phyloP scores from a whole-genome alignment of 1,284 basidiomycete genomes.

The Omphalotus olearius region DNA sequence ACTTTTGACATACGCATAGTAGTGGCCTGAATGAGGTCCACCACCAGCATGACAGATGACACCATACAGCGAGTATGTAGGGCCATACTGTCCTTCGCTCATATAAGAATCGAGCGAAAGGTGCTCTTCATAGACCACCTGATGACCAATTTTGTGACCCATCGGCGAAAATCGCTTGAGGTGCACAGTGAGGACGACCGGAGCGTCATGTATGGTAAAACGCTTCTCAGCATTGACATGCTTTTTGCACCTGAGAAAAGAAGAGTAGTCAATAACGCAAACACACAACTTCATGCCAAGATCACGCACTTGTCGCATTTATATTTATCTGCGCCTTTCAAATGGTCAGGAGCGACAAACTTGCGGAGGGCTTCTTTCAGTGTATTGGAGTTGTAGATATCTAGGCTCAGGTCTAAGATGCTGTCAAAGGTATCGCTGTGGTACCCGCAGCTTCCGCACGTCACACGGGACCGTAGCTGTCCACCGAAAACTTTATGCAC shows the following conservation, averaged over 20 bases:
- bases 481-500: slow-evolving; percentile 96
- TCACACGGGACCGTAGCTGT: slow-evolving; percentile 86
- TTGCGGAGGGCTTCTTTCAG: slow-evolving; percentile 77
- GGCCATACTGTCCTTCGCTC: slow-evolving; percentile 75
- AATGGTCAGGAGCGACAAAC: slow-evolving; percentile 79
- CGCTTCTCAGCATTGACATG: slow-evolving; percentile 84
- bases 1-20: slow-evolving; percentile 84
- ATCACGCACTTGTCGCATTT: slow-evolving; percentile 92
- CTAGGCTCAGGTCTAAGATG: slow-evolving; percentile 90
- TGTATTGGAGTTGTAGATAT: slow-evolving; percentile 65
- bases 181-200: slow-evolving; percentile 92
- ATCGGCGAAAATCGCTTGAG: slow-evolving; percentile 92
- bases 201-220: slow-evolving; percentile 86
- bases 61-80: slow-evolving; percentile 86
- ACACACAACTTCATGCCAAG: background rate
- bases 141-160: slow-evolving; percentile 82
- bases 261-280: slow-evolving; percentile 3
- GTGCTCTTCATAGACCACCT: slow-evolving; percentile 75
- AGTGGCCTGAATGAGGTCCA: slow-evolving; percentile 95
- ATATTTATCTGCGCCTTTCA: slow-evolving; percentile 94
- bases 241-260: slow-evolving; percentile 75
- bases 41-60: slow-evolving; percentile 92
- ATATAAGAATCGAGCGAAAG: slow-evolving; percentile 81
- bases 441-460: slow-evolving; percentile 80
- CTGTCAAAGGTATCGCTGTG: slow-evolving; percentile 97